Conservation (phyloP, 164 flowering plant species). For the Paratinospora sagittata region DNA sequence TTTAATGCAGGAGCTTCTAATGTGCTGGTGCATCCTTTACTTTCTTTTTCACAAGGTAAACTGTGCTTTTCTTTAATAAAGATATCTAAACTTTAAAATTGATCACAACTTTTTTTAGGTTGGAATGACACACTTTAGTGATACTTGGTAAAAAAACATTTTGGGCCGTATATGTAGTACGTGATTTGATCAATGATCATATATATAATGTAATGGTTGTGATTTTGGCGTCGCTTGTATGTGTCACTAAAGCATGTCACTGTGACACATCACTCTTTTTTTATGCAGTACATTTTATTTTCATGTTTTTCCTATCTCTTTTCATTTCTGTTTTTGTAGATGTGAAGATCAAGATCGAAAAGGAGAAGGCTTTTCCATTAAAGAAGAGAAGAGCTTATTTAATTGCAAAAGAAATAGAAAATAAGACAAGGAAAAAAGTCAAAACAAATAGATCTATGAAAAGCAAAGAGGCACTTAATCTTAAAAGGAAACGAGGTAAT, state of each 20-base stretch:
- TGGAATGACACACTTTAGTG: neutral
- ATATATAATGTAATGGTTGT: neutral
- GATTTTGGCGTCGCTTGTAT: neutral
- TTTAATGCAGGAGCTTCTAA: neutral
- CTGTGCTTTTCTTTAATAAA: neutral
- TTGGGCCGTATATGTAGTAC: no score
- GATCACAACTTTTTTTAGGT: no score
- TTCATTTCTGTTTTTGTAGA: neutral
- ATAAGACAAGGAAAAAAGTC: conserved; percentile 13
- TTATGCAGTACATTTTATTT: neutral
- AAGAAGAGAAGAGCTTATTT: conserved; percentile 5
- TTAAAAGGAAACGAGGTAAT: conserved; percentile 11
- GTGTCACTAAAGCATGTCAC: neutral
- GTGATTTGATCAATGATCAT: no score
- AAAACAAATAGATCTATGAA: conserved; percentile 12
- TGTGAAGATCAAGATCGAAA: neutral
- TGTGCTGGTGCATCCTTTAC: neutral
- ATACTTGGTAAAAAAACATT: neutral
- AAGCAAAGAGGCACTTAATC: neutral
- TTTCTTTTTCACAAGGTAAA: neutral
- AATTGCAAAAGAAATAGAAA: neutral
- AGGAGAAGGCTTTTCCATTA: conserved; percentile 3
- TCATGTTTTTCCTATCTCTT: neutral
- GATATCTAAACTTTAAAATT: neutral
- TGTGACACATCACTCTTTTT: neutral